phyloP scores from a whole-genome alignment of 1,284 basidiomycete genomes.

The Malassezia caprae region DNA sequence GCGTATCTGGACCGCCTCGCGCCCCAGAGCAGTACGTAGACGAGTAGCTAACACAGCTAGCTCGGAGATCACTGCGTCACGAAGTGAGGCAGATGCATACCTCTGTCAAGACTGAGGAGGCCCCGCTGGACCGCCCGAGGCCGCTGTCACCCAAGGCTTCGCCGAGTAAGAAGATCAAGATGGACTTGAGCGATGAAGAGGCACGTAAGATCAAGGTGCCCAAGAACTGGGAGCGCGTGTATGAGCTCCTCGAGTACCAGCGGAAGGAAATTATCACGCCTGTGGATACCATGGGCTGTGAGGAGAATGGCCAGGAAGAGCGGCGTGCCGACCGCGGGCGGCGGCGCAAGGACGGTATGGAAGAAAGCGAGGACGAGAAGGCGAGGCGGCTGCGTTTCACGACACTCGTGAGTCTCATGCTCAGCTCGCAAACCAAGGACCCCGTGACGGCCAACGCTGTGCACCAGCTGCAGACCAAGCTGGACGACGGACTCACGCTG shows the following conservation, averaged over 20 bases:
- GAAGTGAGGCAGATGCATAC: neutral
- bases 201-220: conserved; percentile 28
- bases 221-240: conserved; percentile 26
- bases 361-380: conserved; percentile 23
- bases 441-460: conserved; percentile 66
- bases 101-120: neutral
- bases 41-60: conserved; percentile 1
- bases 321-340: conserved; percentile 27
- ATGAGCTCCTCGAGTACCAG: conserved; percentile 26
- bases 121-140: neutral
- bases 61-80: neutral
- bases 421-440: conserved; percentile 75
- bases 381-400: conserved; percentile 65
- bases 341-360: conserved; percentile 2
- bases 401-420: conserved; percentile 83
- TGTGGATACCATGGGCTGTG: conserved; percentile 48
- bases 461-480: conserved; percentile 59
- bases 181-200: conserved; percentile 34
- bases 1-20: conserved; percentile 61
- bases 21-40: conserved; percentile 15
- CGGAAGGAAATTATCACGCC: conserved; percentile 38
- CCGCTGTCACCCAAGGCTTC: conserved; percentile 20
- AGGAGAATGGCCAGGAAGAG: conserved; percentile 33
- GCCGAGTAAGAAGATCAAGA: conserved; percentile 36
- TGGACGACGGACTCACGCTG: conserved; percentile 69